These are phyloP conservation scores for Rhizopus microsporus DNA, from an alignment of 371 early-diverging fungal species.

Conservation along the genomic window DNA sequence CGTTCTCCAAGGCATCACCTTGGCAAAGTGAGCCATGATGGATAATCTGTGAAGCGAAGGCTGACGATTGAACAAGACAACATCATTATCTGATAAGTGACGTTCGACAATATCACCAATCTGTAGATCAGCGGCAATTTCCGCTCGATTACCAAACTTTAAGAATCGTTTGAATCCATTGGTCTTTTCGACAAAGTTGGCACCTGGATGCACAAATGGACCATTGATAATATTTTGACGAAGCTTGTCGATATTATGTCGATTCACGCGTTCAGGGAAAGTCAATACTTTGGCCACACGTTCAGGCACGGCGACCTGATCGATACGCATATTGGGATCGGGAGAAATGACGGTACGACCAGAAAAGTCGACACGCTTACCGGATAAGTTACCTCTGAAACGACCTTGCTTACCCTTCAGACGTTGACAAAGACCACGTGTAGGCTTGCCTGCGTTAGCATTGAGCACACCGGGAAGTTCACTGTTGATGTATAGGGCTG, in stretches of 20 bases:
- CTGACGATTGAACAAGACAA: constrained; percentile 99
- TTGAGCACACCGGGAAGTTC: constrained; percentile 89
- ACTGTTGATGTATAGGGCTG: constrained; percentile 97
- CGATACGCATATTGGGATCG: constrained; percentile 99
- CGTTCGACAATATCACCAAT: constrained; percentile 98
- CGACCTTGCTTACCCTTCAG: constrained; percentile 99
- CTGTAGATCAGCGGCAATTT: constrained; percentile 73
- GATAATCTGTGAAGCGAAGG: constrained; percentile 98
- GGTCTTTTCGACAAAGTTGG: constrained; percentile 78
- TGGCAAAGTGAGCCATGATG: constrained; percentile 99
- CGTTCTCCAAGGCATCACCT: constrained; percentile 96
- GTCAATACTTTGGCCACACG: constrained; percentile 96
- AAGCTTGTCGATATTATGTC: constrained; percentile 85
- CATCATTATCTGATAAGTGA: constrained; percentile 95
- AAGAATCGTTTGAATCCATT: constrained; percentile 64
- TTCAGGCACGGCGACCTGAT: constrained; percentile 97
- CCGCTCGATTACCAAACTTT: constrained; percentile 75
- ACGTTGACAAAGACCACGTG: constrained; percentile 95
- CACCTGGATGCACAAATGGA: constrained; percentile 93
- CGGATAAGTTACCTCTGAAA: constrained; percentile 99
- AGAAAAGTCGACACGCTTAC: constrained; percentile 99
- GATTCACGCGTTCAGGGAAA: constrained; percentile 95
- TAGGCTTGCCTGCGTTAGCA: constrained; percentile 67
- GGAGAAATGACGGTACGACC: constrained; percentile 99
- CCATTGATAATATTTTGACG: constrained; percentile 89